Evolutionary conservation across 1,284 basidiomycete genomes (phyloP), one percentile per base, ranked within the genome.

Genomic region (Cutaneotrichosporon sp.): DNA sequence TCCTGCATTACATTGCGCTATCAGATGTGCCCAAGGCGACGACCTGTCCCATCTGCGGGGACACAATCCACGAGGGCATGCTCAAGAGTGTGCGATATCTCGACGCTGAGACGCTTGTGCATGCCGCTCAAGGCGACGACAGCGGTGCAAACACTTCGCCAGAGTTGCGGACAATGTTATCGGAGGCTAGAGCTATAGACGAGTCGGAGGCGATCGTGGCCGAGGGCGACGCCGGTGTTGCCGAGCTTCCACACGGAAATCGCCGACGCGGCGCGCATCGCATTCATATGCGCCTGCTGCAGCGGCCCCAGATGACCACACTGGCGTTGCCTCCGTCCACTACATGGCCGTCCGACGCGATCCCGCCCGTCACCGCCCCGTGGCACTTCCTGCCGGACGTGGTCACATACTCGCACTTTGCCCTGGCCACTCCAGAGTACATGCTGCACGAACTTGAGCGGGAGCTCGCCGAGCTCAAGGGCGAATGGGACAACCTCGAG

Each of bases 301-400:
- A 93, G 66, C 84, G 94, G 8, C 93, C 93, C 4, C 89, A 90
- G 67, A 89, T 96, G 64, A 93, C 91, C 4, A 96, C 91, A 0
- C 80, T 98, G n/a, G 93, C 96, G 2, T 79, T 99, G 12, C 94
- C 94, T 41, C 84, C 89, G 23, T 94, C 93, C 0, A 69, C 78
- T 8, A 90, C 90, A 1, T 99, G 93, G 92, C 94, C 91, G 13
- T 96, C 88, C 4, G 88, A 91, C 56, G 80, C 91, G 0, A 77
- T 97, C n/a, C 85, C 88, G 10, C 86, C 89, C 14, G 88, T 93
- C 61, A 69, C 66, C 1, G 89, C 91, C 0, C 93, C 94, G 8
- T 97, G 93, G 79, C 84, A 96, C 70, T 97, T 98, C 77, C 81
- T 93, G 18, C 96, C 93, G 0, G 91, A 97, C 67, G 88, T 96